Percentiles rank a stretch among this genome's conserved stretches.
These are phyloP conservation scores for Alternaria sp. DNA, from an alignment of 2,329 filamentous ascomycete species.

Conservation along the genomic window DNA sequence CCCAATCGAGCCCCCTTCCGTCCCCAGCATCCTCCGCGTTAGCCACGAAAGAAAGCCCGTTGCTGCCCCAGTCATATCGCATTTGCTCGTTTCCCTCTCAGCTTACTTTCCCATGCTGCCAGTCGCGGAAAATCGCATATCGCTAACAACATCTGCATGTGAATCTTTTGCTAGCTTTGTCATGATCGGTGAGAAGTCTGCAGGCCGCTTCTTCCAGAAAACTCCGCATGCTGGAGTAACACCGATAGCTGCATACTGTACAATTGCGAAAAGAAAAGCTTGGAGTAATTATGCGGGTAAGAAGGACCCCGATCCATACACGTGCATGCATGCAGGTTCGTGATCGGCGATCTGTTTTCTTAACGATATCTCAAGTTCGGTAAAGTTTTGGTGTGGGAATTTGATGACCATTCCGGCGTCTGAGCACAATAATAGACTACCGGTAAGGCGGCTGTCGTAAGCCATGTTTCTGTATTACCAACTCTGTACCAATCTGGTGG, in stretches of 20 bases:
- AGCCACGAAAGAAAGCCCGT: not conserved
- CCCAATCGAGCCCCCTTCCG: not conserved
- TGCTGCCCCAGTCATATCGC: not conserved
- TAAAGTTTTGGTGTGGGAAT: not conserved
- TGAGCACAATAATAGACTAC: not conserved
- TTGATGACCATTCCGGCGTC: not conserved
- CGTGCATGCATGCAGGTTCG: slow-evolving; percentile 3
- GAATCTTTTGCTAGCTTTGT: not conserved
- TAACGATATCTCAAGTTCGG: not conserved
- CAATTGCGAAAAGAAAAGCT: not conserved
- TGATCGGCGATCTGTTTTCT: slow-evolving; percentile 1
- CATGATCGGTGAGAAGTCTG: not conserved
- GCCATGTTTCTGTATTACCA: not conserved
- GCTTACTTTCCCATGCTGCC: not conserved
- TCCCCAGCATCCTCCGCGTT: not conserved
- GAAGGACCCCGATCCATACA: not conserved
- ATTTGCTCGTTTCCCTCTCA: not conserved
- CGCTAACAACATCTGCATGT: not conserved
- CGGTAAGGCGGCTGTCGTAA: not conserved
- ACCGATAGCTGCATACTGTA: not conserved
- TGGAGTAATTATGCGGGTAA: not conserved
- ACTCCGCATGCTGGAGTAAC: not conserved
- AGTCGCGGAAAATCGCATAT: not conserved
- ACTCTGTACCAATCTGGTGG: not conserved
- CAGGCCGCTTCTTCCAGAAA: not conserved